These are phyloP conservation scores for Pseudomonodictys pantanalensis DNA, from an alignment of 495 filamentous ascomycete species.

Conservation along the genomic window DNA sequence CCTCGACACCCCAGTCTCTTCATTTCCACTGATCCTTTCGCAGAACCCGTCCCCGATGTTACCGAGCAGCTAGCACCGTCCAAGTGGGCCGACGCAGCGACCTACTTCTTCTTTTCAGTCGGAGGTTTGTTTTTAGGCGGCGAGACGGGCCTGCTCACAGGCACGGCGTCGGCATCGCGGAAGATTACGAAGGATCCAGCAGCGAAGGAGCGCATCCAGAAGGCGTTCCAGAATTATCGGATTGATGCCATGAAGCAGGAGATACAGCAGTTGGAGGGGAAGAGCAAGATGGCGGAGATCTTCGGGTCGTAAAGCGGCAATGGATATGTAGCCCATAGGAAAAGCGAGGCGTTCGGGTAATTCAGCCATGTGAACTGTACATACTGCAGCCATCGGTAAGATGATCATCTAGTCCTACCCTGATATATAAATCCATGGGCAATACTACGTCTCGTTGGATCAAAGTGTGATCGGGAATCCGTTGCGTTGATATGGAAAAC, in stretches of 20 bases:
- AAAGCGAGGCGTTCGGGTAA: no score
- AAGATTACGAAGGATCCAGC: slow-evolving; percentile 55
- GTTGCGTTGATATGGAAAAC: no score
- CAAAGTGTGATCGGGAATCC: no score
- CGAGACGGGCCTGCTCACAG: slow-evolving; percentile 58
- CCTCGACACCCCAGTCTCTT: background rate
- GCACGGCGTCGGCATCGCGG: slow-evolving; percentile 51
- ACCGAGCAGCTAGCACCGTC: slow-evolving; percentile 57
- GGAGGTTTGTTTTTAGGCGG: slow-evolving; percentile 65
- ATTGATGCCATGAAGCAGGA: slow-evolving; percentile 60
- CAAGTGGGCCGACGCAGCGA: slow-evolving; percentile 57
- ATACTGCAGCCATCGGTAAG: no score
- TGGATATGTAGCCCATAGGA: no score
- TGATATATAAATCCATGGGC: no score
- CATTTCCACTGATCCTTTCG: background rate
- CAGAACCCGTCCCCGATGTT: slow-evolving; percentile 62
- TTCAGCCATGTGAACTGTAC: no score
- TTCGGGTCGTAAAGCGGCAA: slow-evolving; percentile 1
- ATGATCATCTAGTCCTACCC: no score
- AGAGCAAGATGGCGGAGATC: slow-evolving; percentile 10
- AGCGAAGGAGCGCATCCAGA: slow-evolving; percentile 55
- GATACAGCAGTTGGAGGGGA: slow-evolving; percentile 53
- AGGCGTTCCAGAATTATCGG: slow-evolving; percentile 61
- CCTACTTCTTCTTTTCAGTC: slow-evolving; percentile 59
- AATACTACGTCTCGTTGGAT: no score